Conservation (phyloP, 2,329 filamentous ascomycete genomes). For the Bertia moriformis region DNA sequence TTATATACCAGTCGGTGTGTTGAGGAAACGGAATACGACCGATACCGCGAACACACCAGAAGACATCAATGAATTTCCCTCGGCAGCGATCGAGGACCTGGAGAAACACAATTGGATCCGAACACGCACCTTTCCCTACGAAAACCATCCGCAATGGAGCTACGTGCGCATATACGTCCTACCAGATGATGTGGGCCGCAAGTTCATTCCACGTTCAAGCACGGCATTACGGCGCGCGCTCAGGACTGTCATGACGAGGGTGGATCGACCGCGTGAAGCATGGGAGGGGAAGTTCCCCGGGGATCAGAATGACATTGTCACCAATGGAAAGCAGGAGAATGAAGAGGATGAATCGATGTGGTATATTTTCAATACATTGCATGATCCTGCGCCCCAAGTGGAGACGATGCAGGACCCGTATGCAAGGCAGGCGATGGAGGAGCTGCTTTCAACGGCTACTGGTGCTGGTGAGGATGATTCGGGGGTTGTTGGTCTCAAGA, state of each 20-base stretch:
- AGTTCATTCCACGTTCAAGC: neutral
- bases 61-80: too few species aligned
- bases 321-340: neutral
- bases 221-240: neutral
- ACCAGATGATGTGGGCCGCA: constrained; percentile 38
- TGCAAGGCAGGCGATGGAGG: constrained; percentile 11
- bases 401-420: constrained; percentile 14
- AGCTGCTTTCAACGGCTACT: constrained; percentile 14
- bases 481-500: constrained; percentile 23
- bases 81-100: neutral
- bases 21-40: too few species aligned
- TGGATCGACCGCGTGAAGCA: neutral
- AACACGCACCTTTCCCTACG: neutral
- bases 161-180: constrained; percentile 42
- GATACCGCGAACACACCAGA: too few species aligned
- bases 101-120: neutral
- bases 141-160: neutral
- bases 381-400: constrained; percentile 25
- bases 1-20: neutral
- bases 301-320: neutral
- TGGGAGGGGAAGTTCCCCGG: neutral
- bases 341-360: constrained; percentile 25
- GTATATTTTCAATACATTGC: constrained; percentile 33
- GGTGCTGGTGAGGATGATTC: constrained; percentile 16
- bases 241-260: neutral